Base-by-base conservation (phyloP, 495 filamentous ascomycete genomes). In the Daldinia loculata region DNA sequence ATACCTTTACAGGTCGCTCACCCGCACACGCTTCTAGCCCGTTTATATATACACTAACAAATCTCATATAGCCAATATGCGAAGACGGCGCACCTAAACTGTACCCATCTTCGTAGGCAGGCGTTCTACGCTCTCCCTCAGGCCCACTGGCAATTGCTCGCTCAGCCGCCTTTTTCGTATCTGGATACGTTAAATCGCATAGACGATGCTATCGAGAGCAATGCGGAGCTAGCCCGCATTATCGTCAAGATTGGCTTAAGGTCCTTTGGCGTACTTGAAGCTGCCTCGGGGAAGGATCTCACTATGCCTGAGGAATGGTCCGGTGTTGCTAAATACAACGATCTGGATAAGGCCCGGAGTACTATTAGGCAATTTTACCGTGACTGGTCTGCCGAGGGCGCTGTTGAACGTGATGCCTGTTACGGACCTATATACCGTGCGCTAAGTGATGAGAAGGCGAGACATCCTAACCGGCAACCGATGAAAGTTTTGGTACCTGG, bases 351-450 rank as follows among this genome's bases (percentile, higher is more conserved):
- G 79, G 95, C 94, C 17, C 86, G 91, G 67, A 95, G 92, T 57
- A 97, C 93, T 6, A 83, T 99, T 56, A 86, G 93, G 22, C 95
- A 99, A 76, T 92, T 99, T 74, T 98, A 93, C 76, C 92, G 95
- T 6, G 95, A 99, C 77, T 99, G 95, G 95, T 93, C 92, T 43
- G 85, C 83, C 8, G 94, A 92, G 72, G 95, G 95, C 3, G 79
- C 77, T 19, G 61, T 76, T 0, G 95, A 99, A 80, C 84, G 96
- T 5, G 81, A 87, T 4, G 89, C 88, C 9, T 94, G 90, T 78
- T 95, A 93, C 77, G 83, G 81, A 1, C 93, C 92, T 0, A 85
- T 98, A 3, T 80, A 94, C 53, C 69, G 77, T 22, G 89, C 88
- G 32, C 81, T 98, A 22, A 77, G 80, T 4, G 72, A 75, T 4